Conservation (phyloP, 2,329 filamentous ascomycete species). For the Bipolaris victoriae region DNA sequence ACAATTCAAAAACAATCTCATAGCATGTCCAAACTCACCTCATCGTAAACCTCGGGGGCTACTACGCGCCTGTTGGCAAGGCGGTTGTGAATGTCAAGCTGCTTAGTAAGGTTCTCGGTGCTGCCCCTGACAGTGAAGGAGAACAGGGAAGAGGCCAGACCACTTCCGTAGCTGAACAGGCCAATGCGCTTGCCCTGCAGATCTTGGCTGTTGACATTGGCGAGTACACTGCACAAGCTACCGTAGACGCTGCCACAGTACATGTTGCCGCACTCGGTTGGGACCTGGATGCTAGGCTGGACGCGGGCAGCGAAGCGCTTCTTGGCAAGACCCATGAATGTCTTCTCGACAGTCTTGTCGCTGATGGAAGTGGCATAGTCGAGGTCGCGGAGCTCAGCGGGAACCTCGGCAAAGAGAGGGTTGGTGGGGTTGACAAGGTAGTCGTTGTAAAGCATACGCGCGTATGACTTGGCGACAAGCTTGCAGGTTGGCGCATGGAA, state of each 20-base stretch:
- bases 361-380: conserved; percentile 56
- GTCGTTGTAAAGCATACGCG: conserved; percentile 60
- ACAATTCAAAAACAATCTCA: conserved; percentile 20
- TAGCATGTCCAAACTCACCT: conserved; percentile 37
- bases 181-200: conserved; percentile 59
- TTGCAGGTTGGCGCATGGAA: conserved; percentile 63
- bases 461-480: conserved; percentile 61
- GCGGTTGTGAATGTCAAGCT: conserved; percentile 56
- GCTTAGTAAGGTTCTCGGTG: conserved; percentile 54
- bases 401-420: conserved; percentile 58
- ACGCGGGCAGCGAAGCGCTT: conserved; percentile 59
- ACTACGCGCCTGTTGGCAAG: conserved; percentile 55
- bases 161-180: conserved; percentile 61
- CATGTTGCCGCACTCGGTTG: conserved; percentile 63
- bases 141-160: conserved; percentile 59
- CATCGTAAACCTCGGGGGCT: conserved; percentile 57
- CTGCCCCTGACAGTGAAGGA: conserved; percentile 56
- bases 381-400: conserved; percentile 55
- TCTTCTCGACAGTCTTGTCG: conserved; percentile 61
- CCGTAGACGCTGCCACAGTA: conserved; percentile 61
- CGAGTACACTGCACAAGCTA: conserved; percentile 56
- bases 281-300: conserved; percentile 57
- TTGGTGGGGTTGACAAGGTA: conserved; percentile 55
- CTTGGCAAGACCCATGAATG: conserved; percentile 59
- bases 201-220: conserved; percentile 54